These are phyloP conservation scores for Lablab purpureus DNA, from an alignment of 306 rosid species.

Conservation along the genomic window DNA sequence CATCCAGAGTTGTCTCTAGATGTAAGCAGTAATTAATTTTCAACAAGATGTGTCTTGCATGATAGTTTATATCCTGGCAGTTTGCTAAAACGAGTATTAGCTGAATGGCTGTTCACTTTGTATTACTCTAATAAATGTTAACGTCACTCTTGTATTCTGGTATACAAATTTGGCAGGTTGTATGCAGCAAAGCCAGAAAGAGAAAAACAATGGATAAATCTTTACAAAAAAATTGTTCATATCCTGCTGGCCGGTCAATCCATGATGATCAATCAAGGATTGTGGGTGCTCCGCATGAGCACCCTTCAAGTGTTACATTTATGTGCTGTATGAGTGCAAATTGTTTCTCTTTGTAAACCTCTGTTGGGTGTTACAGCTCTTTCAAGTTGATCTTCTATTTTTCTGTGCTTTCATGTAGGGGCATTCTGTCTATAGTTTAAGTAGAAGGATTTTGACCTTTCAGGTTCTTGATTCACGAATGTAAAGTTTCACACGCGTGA, in stretches of 20 bases:
- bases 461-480: slow-evolving; percentile 46
- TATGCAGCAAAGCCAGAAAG: slow-evolving; percentile 62
- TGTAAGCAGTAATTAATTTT: slow-evolving; percentile 23
- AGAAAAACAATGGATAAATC: slow-evolving; percentile 44
- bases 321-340: slow-evolving; percentile 66
- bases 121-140: slow-evolving; percentile 27
- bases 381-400: slow-evolving; percentile 43
- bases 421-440: slow-evolving; percentile 49
- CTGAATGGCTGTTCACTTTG: slow-evolving; percentile 21
- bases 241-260: slow-evolving; percentile 39
- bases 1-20: slow-evolving; percentile 5
- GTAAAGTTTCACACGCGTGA: slow-evolving; percentile 52
- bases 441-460: slow-evolving; percentile 50
- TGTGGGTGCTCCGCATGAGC: slow-evolving; percentile 37
- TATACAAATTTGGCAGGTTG: slow-evolving; percentile 64
- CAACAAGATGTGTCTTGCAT: slow-evolving; percentile 6
- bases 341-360: slow-evolving; percentile 59
- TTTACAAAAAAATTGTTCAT: slow-evolving; percentile 51
- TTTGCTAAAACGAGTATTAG: slow-evolving; percentile 3
- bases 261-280: slow-evolving; percentile 33
- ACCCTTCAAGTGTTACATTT: slow-evolving; percentile 52
- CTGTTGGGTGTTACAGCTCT: slow-evolving; percentile 54
- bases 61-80: slow-evolving; percentile 28
- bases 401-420: slow-evolving; percentile 47
- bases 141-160: slow-evolving; percentile 19